A percentile compares a stretch with the other conserved stretches of the same genome.
These are phyloP conservation scores for Stagonosporopsis chrysanthemi DNA, from an alignment of 2,329 filamentous ascomycete species.

Conservation along the genomic window DNA sequence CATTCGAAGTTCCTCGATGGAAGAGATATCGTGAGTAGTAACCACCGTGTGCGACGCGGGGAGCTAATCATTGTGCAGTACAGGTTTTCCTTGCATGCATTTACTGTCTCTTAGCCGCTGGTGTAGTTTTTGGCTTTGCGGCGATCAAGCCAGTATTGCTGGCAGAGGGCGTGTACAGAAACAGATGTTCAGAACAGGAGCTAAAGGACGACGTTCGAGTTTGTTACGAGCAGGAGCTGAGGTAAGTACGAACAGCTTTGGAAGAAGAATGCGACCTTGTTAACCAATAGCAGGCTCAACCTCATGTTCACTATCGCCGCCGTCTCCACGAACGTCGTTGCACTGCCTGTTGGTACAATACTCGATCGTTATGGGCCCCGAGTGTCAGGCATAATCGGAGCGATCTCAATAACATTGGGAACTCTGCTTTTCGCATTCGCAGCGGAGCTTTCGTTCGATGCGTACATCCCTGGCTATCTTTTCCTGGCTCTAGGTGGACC, in stretches of 20 bases:
- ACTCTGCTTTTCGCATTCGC: slow-evolving; percentile 76
- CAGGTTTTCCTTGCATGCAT: slow-evolving; percentile 74
- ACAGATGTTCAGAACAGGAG: slow-evolving; percentile 48
- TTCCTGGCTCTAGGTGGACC: slow-evolving; percentile 60
- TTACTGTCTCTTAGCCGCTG: slow-evolving; percentile 79
- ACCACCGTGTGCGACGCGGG: not conserved
- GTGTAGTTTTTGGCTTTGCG: slow-evolving; percentile 52
- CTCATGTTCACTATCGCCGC: slow-evolving; percentile 93
- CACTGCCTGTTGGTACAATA: slow-evolving; percentile 83
- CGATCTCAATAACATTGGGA: slow-evolving; percentile 72
- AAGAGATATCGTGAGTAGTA: slow-evolving; percentile 60
- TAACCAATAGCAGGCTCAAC: slow-evolving; percentile 69
- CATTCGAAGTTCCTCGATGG: slow-evolving; percentile 63
- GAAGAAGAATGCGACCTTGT: slow-evolving; percentile 49
- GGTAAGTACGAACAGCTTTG: slow-evolving; percentile 64
- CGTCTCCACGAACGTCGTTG: slow-evolving; percentile 85
- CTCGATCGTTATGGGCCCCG: slow-evolving; percentile 84
- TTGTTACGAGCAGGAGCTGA: slow-evolving; percentile 51
- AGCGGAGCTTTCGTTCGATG: slow-evolving; percentile 72
- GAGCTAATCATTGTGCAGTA: slow-evolving; percentile 54
- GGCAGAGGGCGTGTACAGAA: slow-evolving; percentile 47
- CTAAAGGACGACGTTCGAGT: slow-evolving; percentile 43
- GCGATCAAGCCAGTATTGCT: slow-evolving; percentile 52
- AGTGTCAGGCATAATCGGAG: slow-evolving; percentile 75
- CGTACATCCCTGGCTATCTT: slow-evolving; percentile 60